Evolutionary conservation across 495 filamentous ascomycete genomes (phyloP).

Genomic region (Collariella sp.): DNA sequence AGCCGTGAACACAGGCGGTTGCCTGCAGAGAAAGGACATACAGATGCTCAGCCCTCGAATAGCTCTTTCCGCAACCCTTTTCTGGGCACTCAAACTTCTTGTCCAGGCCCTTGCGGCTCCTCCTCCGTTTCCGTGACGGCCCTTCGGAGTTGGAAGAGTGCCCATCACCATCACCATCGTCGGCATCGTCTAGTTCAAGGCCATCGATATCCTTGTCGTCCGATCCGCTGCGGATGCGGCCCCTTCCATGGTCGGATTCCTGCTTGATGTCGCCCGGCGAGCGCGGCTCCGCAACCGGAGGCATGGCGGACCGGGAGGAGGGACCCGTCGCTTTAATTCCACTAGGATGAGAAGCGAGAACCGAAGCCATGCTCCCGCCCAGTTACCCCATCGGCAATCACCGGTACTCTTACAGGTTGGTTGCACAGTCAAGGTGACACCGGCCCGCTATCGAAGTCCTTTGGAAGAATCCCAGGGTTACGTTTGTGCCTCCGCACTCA

Average conservation of each 20-base stretch:
- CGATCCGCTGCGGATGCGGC: conserved; percentile 40
- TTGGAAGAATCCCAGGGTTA: conserved; percentile 3
- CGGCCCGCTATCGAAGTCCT: conserved; percentile 6
- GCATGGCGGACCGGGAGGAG: conserved; percentile 33
- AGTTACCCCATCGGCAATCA: conserved; percentile 17
- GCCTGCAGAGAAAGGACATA: conserved; percentile 36
- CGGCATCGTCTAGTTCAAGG: conserved; percentile 32
- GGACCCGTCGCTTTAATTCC: conserved; percentile 32
- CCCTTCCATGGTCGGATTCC: conserved; percentile 39
- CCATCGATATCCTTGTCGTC: conserved; percentile 37
- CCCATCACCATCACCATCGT: conserved; percentile 30
- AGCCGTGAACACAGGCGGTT: conserved; percentile 1
- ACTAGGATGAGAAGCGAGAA: conserved; percentile 36
- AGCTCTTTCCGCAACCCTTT: conserved; percentile 88
- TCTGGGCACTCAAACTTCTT: conserved; percentile 92
- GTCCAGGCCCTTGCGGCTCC: conserved; percentile 80
- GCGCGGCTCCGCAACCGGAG: conserved; percentile 33
- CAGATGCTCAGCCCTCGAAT: conserved; percentile 93
- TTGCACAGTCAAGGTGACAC: conserved; percentile 20
- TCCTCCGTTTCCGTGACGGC: conserved; percentile 60
- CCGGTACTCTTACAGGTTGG: conserved; percentile 6
- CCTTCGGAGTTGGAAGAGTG: conserved; percentile 49
- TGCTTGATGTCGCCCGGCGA: conserved; percentile 35
- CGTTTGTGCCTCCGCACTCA: conserved; percentile 11
- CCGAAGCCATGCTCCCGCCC: conserved; percentile 39